phyloP scores from a whole-genome alignment of 2,329 filamentous ascomycete genomes.

The Trichothecium roseum region DNA sequence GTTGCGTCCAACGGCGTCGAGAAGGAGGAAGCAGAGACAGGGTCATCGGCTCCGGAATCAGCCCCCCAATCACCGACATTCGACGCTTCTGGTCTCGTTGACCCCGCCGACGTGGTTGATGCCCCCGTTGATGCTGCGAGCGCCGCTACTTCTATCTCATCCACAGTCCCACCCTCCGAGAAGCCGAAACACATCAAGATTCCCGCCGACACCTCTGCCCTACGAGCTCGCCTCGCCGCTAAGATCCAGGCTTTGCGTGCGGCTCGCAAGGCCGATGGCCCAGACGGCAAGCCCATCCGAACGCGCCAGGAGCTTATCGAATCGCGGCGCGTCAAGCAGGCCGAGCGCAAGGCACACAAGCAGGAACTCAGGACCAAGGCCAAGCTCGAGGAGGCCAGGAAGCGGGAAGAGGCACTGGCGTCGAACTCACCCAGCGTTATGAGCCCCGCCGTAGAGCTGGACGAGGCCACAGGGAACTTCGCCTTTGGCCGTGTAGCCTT shows the following conservation, averaged over 20 bases:
- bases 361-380: slow-evolving; percentile 70
- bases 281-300: slow-evolving; percentile 65
- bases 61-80: slow-evolving; percentile 39
- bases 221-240: slow-evolving; percentile 69
- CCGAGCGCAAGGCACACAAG: slow-evolving; percentile 77
- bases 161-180: slow-evolving; percentile 47
- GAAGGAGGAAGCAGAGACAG: slow-evolving; percentile 33
- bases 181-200: slow-evolving; percentile 57
- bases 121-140: slow-evolving; percentile 37
- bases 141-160: slow-evolving; percentile 59
- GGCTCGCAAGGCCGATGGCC: slow-evolving; percentile 75
- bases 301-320: slow-evolving; percentile 91
- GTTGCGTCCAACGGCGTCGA: slow-evolving; percentile 17
- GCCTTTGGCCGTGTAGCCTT: slow-evolving; percentile 90
- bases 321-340: slow-evolving; percentile 75
- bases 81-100: slow-evolving; percentile 29
- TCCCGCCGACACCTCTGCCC: slow-evolving; percentile 60
- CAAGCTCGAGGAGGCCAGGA: slow-evolving; percentile 67
- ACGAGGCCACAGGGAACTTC: slow-evolving; percentile 55
- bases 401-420: slow-evolving; percentile 52
- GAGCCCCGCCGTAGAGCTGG: slow-evolving; percentile 42
- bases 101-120: slow-evolving; percentile 28
- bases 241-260: slow-evolving; percentile 79
- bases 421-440: slow-evolving; percentile 52
- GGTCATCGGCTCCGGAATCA: slow-evolving; percentile 42